Evolutionary conservation across 345 rosid genomes (phyloP).

Genomic region (Eucalyptus urophylla): DNA sequence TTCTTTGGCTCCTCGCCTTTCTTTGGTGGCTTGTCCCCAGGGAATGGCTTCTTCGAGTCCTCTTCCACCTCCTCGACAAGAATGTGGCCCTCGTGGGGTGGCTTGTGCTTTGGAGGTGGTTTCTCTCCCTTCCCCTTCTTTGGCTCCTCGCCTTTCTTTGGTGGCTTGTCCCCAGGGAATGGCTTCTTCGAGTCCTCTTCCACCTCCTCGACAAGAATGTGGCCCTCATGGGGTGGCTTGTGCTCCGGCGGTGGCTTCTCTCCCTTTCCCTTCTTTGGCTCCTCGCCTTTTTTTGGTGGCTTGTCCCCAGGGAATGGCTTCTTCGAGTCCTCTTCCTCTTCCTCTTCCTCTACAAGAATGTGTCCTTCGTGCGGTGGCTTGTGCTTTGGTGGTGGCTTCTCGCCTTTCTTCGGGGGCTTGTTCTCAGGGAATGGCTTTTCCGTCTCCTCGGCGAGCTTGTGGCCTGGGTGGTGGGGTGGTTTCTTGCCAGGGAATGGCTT

Average conservation of each 20-base stretch:
- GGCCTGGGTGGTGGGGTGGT: neutral
- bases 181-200: neutral
- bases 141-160: neutral
- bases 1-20: neutral
- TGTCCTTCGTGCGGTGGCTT: neutral
- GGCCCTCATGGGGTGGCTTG: neutral
- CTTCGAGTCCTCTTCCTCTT: neutral
- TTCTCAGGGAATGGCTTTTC: neutral
- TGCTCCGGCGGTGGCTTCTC: neutral
- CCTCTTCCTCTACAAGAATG: neutral
- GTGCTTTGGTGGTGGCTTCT: neutral
- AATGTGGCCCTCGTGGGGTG: neutral
- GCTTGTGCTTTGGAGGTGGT: neutral
- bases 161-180: neutral
- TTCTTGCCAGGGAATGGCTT: neutral
- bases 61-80: neutral
- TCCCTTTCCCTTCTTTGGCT: neutral
- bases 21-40: neutral
- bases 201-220: neutral
- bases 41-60: neutral
- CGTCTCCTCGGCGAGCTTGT: neutral
- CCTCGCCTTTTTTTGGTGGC: neutral
- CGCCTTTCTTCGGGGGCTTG: neutral
- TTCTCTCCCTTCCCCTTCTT: neutral
- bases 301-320: neutral